Evolutionary conservation across 345 rosid genomes (phyloP), one percentile per base, ranked within the genome.

Genomic region (Brassica juncea): DNA sequence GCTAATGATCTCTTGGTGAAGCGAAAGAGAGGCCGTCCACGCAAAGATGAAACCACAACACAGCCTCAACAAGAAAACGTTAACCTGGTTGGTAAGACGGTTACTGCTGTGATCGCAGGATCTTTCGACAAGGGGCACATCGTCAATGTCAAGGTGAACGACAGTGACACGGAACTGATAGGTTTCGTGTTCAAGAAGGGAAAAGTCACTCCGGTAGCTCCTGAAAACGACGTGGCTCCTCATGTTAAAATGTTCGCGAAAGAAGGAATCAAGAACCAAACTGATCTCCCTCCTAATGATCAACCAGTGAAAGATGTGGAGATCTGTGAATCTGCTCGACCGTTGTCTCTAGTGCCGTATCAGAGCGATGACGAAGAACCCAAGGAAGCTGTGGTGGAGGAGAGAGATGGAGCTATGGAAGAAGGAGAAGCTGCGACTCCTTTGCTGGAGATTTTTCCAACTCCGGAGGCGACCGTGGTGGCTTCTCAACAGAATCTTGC

Each of bases 171-270:
- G 14, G 11, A 42, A 4, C 14, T 42, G 14, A 42, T 8, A 8
- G 42, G 42, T 8, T 7, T 37, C 42, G 42, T 37, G 42, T 37
- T 37, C 42, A 8, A 0, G 42, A 8, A 5, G 6, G 87, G 85
- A 8, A 81, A 57, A 71, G 80, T 82, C 49, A 57, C 34, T 72
- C 92, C 90, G 1, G 30, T 91, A 39, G 85, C 91, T 47, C 75
- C 86, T 23, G 84, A 77, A 49, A 88, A 84, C 83, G 97, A 89
- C 73, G 82, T 91, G 59, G 94, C 97, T 77, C 97, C 94, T 12
- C 66, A 55, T 69, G 91, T 66, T 61, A 84, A 76, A 77, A 91
- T 89, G 94, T 70, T 79, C 31, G 35, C 2, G 78, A 86, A 85
- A 60, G 73, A 83, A 61, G 89, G 82, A n/a, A 82, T 77, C 63